Base-by-base conservation (phyloP, 352 stramenopile species). In the Globisporangium paroecandrum region DNA sequence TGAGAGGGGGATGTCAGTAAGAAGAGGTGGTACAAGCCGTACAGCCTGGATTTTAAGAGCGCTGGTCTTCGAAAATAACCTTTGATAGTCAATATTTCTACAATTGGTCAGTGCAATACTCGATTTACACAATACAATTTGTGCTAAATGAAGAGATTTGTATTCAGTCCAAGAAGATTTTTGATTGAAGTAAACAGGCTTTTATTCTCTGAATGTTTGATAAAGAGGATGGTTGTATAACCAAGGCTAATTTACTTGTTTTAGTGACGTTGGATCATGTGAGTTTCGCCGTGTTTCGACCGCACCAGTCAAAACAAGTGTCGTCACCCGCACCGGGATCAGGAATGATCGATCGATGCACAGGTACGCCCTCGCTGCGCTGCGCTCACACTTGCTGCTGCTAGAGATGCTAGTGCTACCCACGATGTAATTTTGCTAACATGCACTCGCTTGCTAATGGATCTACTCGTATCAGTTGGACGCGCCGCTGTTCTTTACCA, bases 201-300 rank as follows among this genome's bases (percentile, higher is more conserved):
- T 6, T 1, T 34, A 0, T 15, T 8, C 9, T 8, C 15, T 18
- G 5, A 5, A 15, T 27, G 8, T 7, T 13, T 27, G 1, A 1
- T 18, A 60, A 27, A 15, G 7, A 60, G 54, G 27, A 1, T 27
- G 22, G 10, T 20, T 7, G 22, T 60, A 12, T 2, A 8, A 7
- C 2, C 20, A 13, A 46, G 55, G 29, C 55, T 60, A 41, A 60
- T 60, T 60, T 60, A 46, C 55, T 46, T 3, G 7, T 13, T 22
- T 46, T 43, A 60, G 27, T 60, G 55, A 29, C 55, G 8, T 20
- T 27, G 27, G 29, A n/a, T 43, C 18, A 12, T 20, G 27, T 46
- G 27, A 41, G 55, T 60, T 60, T 60, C 55, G 55, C 55, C 55
- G 27, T 60, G 55, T 60, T 60, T 60, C 8, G 55, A 36, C 6